Conservation (phyloP, 805 yeast species). For the Wickerhamiella dianesei region DNA sequence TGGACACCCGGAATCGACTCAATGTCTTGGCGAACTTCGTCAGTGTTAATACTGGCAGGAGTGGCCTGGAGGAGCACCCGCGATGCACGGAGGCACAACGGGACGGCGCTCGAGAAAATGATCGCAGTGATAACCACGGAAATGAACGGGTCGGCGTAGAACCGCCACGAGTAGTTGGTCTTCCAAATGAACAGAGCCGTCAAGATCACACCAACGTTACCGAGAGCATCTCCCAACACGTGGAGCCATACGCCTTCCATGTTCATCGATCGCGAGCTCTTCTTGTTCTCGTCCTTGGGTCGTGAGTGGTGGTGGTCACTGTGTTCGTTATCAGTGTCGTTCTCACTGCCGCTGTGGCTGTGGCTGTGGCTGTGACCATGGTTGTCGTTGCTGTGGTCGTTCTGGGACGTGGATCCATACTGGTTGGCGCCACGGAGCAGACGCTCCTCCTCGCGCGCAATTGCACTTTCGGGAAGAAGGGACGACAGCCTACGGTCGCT, state of each 20-base stretch:
- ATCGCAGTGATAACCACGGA: conserved; percentile 77
- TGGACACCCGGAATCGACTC: conserved; percentile 55
- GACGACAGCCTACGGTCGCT: conserved; percentile 4
- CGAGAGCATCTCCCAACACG: conserved; percentile 91
- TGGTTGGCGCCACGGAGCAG: conserved; percentile 9
- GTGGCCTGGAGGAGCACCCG: conserved; percentile 86
- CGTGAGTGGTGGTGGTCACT: conserved; percentile 24
- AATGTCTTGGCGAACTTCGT: conserved; percentile 57
- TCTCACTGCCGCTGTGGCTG: conserved; percentile 2
- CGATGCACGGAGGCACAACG: conserved; percentile 74
- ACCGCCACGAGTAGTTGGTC: conserved; percentile 80
- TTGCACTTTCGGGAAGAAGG: conserved; percentile 14
- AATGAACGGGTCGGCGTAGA: conserved; percentile 71
- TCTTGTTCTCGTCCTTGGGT: conserved; percentile 14
- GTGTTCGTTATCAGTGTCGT: conserved; percentile 12
- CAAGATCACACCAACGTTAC: conserved; percentile 82
- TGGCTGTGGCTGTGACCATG: too few relatives aligned
- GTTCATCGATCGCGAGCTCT: conserved; percentile 42
- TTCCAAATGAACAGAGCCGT: conserved; percentile 91
- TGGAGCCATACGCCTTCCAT: conserved; percentile 96
- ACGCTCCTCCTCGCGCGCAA: conserved; percentile 18
- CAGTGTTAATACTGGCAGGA: conserved; percentile 70
- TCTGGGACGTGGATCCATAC: conserved; percentile 19
- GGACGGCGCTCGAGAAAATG: conserved; percentile 83
- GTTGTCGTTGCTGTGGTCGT: conserved; percentile 16